Evolutionary conservation across 2,329 filamentous ascomycete species (phyloP).

Genomic region (Venturia asperata): DNA sequence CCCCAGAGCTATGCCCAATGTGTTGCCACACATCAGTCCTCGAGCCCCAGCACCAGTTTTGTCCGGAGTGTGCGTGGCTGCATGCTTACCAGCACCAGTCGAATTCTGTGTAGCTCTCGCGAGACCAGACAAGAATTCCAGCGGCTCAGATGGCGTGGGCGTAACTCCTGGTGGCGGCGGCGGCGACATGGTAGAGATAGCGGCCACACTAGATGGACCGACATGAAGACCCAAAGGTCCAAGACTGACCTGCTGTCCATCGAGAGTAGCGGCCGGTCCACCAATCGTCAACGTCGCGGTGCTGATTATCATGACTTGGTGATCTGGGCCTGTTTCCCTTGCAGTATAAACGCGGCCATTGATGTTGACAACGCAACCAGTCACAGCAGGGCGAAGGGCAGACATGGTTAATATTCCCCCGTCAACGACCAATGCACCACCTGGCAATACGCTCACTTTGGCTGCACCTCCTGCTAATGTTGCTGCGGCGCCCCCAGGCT

Average conservation of each 20-base stretch:
- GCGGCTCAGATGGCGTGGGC: not conserved
- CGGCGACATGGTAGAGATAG: constrained; percentile 5
- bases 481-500: constrained; percentile 12
- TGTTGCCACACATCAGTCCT: not conserved
- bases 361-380: constrained; percentile 14
- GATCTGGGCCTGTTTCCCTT: constrained; percentile 6
- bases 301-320: constrained; percentile 4
- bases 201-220: constrained; percentile 1
- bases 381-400: constrained; percentile 9
- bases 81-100: not conserved
- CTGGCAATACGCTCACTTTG: constrained; percentile 9
- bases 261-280: constrained; percentile 2
- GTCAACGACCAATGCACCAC: constrained; percentile 15
- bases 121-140: not conserved
- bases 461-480: constrained; percentile 13
- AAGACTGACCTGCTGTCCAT: constrained; percentile 10
- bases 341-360: constrained; percentile 6
- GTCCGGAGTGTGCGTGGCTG: not conserved
- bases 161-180: not conserved
- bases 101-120: not conserved
- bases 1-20: not conserved
- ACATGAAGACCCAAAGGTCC: not conserved
- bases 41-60: not conserved
- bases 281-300: constrained; percentile 1
- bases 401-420: constrained; percentile 15